phyloP scores from a whole-genome alignment of 257 asterid species.

The Lycium barbarum region DNA sequence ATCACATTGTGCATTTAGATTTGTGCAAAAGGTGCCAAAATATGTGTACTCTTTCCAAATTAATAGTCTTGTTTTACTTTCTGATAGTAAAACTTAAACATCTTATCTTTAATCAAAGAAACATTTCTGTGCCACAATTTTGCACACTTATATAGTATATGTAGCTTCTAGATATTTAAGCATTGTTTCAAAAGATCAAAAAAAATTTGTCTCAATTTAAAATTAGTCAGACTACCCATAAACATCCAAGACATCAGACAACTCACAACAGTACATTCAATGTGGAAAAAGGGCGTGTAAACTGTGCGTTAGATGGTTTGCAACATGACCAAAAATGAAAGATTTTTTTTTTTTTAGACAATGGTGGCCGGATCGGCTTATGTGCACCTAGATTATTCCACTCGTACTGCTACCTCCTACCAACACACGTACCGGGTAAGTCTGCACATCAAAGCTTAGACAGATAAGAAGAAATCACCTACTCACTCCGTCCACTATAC shows the following conservation, averaged over 20 bases:
- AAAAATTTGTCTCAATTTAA: not conserved
- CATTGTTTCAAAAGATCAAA: not conserved
- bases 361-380: not conserved
- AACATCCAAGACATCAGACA: not conserved
- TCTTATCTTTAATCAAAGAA: not conserved
- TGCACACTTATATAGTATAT: not conserved
- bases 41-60: not conserved
- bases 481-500: too few relatives aligned
- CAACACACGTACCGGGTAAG: not conserved
- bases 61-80: not conserved
- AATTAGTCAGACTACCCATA: not conserved
- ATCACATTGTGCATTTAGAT: constrained; percentile 4
- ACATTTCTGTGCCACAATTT: not conserved
- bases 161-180: not conserved
- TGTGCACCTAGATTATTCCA: not conserved
- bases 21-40: not conserved
- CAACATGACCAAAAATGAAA: not conserved
- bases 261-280: not conserved
- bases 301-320: not conserved
- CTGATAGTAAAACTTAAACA: not conserved
- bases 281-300: constrained; percentile 3
- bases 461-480: too few relatives aligned
- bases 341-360: not conserved
- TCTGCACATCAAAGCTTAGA: not conserved
- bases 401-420: not conserved